phyloP scores from a whole-genome alignment of 352 stramenopile genomes.

The Blastocystis hominis region DNA sequence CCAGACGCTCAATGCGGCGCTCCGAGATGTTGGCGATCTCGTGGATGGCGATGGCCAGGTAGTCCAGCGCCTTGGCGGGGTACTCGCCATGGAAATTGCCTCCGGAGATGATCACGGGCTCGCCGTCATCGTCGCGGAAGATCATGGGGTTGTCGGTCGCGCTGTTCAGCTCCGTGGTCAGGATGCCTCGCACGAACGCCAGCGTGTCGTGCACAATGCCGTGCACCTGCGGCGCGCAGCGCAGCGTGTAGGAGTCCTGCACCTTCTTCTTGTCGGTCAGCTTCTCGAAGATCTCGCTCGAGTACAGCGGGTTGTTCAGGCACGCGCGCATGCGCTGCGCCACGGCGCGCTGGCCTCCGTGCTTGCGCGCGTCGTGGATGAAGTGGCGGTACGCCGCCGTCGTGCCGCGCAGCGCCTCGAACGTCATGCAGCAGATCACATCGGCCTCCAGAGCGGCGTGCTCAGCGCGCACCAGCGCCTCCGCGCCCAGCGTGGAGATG shows the following conservation, averaged over 20 bases:
- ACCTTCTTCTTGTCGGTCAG: slow-evolving; percentile 78
- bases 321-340: slow-evolving; percentile 72
- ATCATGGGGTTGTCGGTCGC: slow-evolving; percentile 78
- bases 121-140: slow-evolving; percentile 69
- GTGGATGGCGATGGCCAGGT: slow-evolving; percentile 75
- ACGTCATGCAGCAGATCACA: slow-evolving; percentile 69
- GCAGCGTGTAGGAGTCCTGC: slow-evolving; percentile 77
- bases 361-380: slow-evolving; percentile 73
- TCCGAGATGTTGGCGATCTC: slow-evolving; percentile 75
- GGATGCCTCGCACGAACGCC: slow-evolving; percentile 71
- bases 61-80: slow-evolving; percentile 76
- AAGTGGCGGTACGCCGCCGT: slow-evolving; percentile 76
- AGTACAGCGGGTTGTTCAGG: slow-evolving; percentile 65
- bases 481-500: slow-evolving; percentile 73
- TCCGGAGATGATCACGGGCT: slow-evolving; percentile 75
- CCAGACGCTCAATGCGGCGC: slow-evolving; percentile 73
- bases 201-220: slow-evolving; percentile 76
- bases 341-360: slow-evolving; percentile 71
- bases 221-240: slow-evolving; percentile 77
- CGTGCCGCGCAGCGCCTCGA: slow-evolving; percentile 76
- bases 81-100: slow-evolving; percentile 81
- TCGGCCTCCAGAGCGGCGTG: slow-evolving; percentile 72
- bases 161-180: slow-evolving; percentile 79
- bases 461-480: slow-evolving; percentile 71
- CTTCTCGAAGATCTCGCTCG: slow-evolving; percentile 73